Evolutionary conservation across 2,329 filamentous ascomycete genomes (phyloP).

Genomic region (Didymella keratinophila): DNA sequence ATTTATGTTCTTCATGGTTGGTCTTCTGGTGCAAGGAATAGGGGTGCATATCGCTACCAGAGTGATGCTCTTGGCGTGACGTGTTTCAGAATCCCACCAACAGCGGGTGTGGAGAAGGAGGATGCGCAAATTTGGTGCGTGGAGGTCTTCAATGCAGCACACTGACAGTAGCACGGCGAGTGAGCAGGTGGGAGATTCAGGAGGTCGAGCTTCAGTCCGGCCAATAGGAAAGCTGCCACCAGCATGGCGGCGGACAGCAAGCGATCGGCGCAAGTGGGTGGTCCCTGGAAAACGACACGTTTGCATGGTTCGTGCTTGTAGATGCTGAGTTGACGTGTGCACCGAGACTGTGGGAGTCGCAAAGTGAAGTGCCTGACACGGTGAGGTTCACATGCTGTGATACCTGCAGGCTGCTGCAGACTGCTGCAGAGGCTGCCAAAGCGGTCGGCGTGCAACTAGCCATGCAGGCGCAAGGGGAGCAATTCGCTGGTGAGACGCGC

Average conservation of each 20-base stretch:
- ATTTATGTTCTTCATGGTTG: neutral
- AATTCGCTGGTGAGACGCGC: constrained; percentile 20
- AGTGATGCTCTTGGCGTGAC: constrained; percentile 1
- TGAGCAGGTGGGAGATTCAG: constrained; percentile 12
- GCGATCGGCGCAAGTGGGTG: constrained; percentile 10
- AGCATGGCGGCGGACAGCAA: constrained; percentile 10
- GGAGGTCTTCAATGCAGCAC: constrained; percentile 7
- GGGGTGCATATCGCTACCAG: constrained; percentile 3
- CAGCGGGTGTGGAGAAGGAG: constrained; percentile 11
- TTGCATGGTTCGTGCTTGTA: constrained; percentile 11
- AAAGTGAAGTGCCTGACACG: constrained; percentile 7
- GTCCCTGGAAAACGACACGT: constrained; percentile 20
- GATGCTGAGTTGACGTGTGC: neutral
- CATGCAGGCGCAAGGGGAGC: constrained; percentile 19
- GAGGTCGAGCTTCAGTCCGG: neutral
- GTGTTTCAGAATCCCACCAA: constrained; percentile 1
- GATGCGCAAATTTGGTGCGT: constrained; percentile 11
- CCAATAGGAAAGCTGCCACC: neutral
- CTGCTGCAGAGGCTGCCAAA: constrained; percentile 8
- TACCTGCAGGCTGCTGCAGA: constrained; percentile 3
- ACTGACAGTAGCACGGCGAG: neutral
- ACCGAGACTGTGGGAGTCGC: constrained; percentile 8
- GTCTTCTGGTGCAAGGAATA: neutral
- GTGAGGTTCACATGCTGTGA: constrained; percentile 7
- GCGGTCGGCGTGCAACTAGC: constrained; percentile 5